Percentiles rank a stretch among this genome's conserved stretches.
Evolutionary conservation across 192 early-diverging fungal genomes (phyloP).

Genomic region (Glomus cerebriforme): DNA sequence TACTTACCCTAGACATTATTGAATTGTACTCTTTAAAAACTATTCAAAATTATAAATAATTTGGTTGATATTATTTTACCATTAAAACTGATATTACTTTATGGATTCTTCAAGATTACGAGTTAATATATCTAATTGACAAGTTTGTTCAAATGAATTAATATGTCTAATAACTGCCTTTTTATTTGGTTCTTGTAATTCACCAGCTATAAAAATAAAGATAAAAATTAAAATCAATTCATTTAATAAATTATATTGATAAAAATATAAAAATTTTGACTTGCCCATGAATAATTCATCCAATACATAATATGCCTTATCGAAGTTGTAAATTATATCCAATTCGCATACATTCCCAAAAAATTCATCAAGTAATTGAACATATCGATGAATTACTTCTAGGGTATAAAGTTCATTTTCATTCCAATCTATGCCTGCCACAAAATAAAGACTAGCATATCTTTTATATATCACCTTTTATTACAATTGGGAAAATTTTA

Average conservation of each 20-base stretch:
- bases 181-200: slow-evolving; percentile 46
- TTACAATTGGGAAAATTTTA: background rate
- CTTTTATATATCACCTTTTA: slow-evolving; percentile 54
- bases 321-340: slow-evolving; percentile 58
- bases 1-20: too few relatives aligned
- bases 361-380: slow-evolving; percentile 56
- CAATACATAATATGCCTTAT: slow-evolving; percentile 52
- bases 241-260: too few relatives aligned
- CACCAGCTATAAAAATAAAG: slow-evolving; percentile 21
- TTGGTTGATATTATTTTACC: too few relatives aligned
- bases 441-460: slow-evolving; percentile 57
- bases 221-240: background rate
- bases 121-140: background rate
- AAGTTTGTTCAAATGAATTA: slow-evolving; percentile 38
- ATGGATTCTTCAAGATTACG: background rate
- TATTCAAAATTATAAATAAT: too few relatives aligned
- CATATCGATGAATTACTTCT: slow-evolving; percentile 56
- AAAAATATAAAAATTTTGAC: background rate
- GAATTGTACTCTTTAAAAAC: too few relatives aligned
- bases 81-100: background rate
- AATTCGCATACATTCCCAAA: slow-evolving; percentile 61
- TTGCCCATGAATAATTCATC: slow-evolving; percentile 46
- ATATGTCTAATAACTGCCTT: slow-evolving; percentile 44
- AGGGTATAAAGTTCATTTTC: slow-evolving; percentile 55
- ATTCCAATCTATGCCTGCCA: slow-evolving; percentile 50